A percentile compares a stretch with the other conserved stretches of the same genome.
Conservation (phyloP, 2,329 filamentous ascomycete genomes). For the Fusarium neocosmosporiellum region DNA sequence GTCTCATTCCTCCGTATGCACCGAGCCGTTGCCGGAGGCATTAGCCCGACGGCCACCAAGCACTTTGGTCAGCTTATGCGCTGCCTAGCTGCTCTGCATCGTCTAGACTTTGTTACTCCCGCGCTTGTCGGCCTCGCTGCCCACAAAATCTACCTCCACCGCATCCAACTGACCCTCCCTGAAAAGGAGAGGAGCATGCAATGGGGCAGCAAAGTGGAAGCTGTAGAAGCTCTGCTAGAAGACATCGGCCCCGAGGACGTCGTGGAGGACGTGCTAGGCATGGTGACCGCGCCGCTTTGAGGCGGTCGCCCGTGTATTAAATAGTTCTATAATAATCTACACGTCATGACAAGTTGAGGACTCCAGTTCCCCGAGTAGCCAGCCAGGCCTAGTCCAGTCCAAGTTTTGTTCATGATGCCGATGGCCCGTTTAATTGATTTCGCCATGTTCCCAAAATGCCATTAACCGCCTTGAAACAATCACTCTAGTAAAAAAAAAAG, state of each 20-base stretch:
- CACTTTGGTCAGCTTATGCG: conserved; percentile 78
- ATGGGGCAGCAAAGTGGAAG: conserved; percentile 85
- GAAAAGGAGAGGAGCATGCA: conserved; percentile 87
- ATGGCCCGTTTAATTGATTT: conserved; percentile 27
- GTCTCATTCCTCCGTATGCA: conserved; percentile 88
- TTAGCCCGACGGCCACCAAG: conserved; percentile 81
- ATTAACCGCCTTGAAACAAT: conserved; percentile 32
- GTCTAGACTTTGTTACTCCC: conserved; percentile 83
- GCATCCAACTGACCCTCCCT: conserved; percentile 76
- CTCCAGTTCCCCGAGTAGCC: conserved; percentile 34
- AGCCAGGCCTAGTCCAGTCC: conserved; percentile 26
- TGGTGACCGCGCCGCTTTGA: conserved; percentile 64
- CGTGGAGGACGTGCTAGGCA: conserved; percentile 71
- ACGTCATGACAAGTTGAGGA: conserved; percentile 35
- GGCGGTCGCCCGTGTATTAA: conserved; percentile 38
- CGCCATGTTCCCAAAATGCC: conserved; percentile 41
- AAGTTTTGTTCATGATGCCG: conserved; percentile 32
- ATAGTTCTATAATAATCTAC: conserved; percentile 45
- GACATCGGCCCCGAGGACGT: conserved; percentile 70
- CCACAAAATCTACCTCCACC: conserved; percentile 88
- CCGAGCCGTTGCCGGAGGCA: conserved; percentile 81
- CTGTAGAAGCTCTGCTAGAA: conserved; percentile 75
- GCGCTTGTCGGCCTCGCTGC: conserved; percentile 85
- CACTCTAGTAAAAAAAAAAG: conserved; percentile 39
- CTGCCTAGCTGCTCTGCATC: conserved; percentile 84